Percentiles rank a stretch among this genome's conserved stretches.
These are phyloP conservation scores for Amaranthus cruentus DNA, from an alignment of 148 eudicot genomes.

Conservation along the genomic window DNA sequence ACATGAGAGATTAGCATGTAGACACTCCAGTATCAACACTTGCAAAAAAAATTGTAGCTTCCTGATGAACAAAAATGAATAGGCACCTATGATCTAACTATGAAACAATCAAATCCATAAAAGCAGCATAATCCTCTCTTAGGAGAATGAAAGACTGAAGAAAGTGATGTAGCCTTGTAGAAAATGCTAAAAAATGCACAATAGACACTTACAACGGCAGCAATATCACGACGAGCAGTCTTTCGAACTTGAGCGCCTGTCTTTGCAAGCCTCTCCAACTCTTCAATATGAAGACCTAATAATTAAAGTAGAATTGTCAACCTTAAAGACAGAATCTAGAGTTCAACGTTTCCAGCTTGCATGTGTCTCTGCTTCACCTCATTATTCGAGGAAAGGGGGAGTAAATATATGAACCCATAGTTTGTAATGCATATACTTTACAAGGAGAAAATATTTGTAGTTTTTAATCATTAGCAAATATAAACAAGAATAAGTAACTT, in stretches of 20 bases:
- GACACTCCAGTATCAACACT: not conserved
- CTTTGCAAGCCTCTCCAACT: constrained; percentile 74
- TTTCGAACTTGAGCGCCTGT: constrained; percentile 67
- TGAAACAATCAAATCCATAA: not conserved
- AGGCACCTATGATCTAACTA: not conserved
- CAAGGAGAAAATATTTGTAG: no score
- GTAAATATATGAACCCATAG: no score
- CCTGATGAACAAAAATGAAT: not conserved
- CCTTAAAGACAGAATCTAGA: constrained; percentile 7
- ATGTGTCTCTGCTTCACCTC: not conserved
- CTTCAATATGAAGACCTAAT: constrained; percentile 62
- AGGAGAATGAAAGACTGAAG: not conserved
- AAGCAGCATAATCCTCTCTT: not conserved
- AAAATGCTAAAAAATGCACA: not conserved
- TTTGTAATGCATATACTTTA: no score
- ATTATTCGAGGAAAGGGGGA: not conserved
- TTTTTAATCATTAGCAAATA: no score
- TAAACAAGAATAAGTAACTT: no score
- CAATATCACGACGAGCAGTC: constrained; percentile 97
- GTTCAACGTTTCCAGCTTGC: not conserved
- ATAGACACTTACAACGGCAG: constrained; percentile 69
- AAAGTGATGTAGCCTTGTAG: not conserved
- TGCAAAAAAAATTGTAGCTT: not conserved
- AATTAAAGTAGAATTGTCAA: constrained; percentile 2
- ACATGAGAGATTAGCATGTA: not conserved